Evolutionary conservation across 2,329 filamentous ascomycete species (phyloP).

Genomic region (Diaporthe sp.): DNA sequence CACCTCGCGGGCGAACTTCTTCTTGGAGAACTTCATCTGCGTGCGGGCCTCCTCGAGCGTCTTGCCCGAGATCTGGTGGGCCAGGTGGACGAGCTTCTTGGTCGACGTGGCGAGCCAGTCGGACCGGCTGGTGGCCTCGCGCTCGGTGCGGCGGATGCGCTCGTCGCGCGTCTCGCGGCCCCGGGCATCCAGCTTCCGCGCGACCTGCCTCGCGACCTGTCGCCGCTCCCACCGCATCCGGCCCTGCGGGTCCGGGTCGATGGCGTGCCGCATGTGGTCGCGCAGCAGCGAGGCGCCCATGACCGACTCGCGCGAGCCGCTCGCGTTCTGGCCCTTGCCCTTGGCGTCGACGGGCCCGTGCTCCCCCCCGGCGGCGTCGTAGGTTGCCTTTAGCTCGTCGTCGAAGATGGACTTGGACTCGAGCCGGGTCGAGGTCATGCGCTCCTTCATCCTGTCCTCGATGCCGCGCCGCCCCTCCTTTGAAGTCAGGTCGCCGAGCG

Average conservation of each 20-base stretch:
- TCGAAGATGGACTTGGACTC: conserved; percentile 73
- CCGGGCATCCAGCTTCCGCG: conserved; percentile 74
- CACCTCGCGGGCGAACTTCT: conserved; percentile 89
- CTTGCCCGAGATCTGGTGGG: conserved; percentile 92
- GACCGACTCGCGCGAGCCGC: conserved; percentile 43
- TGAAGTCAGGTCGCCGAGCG: conserved; percentile 46
- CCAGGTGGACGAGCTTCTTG: conserved; percentile 91
- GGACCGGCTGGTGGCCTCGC: conserved; percentile 70
- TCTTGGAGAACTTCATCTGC: conserved; percentile 96
- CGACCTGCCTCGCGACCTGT: conserved; percentile 84
- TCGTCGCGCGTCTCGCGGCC: conserved; percentile 69
- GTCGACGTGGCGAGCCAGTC: conserved; percentile 84
- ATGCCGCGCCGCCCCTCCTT: conserved; percentile 55
- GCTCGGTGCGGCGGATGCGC: conserved; percentile 75
- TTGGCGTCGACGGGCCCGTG: conserved; percentile 40
- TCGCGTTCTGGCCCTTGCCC: conserved; percentile 56
- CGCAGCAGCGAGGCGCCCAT: conserved; percentile 55
- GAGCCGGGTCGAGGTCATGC: conserved; percentile 60
- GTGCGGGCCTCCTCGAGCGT: conserved; percentile 92
- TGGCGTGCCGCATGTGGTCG: conserved; percentile 71
- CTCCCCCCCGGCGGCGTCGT: conserved; percentile 38
- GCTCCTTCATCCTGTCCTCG: conserved; percentile 58
- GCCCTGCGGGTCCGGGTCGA: conserved; percentile 82
- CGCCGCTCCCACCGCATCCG: conserved; percentile 85
- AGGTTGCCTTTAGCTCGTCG: conserved; percentile 62